Evolutionary conservation across 176 grass and related monocot genomes (phyloP), one percentile per base, ranked within the genome.

Genomic region (Alopecurus myosuroides): DNA sequence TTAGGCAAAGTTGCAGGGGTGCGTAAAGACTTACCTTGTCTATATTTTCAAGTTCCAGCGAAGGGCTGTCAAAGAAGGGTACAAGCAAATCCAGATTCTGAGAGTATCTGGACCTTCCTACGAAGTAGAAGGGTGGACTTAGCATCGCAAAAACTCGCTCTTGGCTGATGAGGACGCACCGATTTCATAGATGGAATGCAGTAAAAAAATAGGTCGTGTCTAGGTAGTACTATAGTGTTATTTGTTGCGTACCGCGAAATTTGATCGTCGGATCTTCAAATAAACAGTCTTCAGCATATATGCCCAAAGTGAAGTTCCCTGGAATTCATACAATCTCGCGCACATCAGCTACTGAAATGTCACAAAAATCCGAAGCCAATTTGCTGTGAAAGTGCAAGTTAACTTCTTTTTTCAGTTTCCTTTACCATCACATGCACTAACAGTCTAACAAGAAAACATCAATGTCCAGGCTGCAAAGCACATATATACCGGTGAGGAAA

Each of bases 241-340:
- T 73, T 73, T 44, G 12, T 5, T 51, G 88, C 70, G 4, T 78
- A 95, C 95, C 89, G 19, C 91, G 77, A 11, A 95, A 98, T 36
- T 87, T 95, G 41, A 98, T 98, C 22, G 96, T 98, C 17, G 96
- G 96, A 81, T 98, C 96, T 80, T 98, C 91, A 44, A 95, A 95
- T 44, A 94, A 75, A 75, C 96, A 98, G 79, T 95, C 89, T 74
- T 95, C 87, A 8, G 85, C 74, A 77, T 95, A 98, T 58, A 94
- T 88, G 5, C 61, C 81, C 20, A 65, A 36, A 56, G 67, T 92
- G 81, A 98, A 98, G 84, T 98, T 78, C 33, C 96, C 93, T 93
- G 88, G 42, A 72, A 72, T 50, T 30, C 12, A 81, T 20, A 18
- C 4, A 39, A 39, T 61, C 10, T 6, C 64, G 39, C 76, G 5